A percentile compares a stretch with the other conserved stretches of the same genome.
Evolutionary conservation across 1,139 yeast species (phyloP).

Genomic region (Pichia sp.): DNA sequence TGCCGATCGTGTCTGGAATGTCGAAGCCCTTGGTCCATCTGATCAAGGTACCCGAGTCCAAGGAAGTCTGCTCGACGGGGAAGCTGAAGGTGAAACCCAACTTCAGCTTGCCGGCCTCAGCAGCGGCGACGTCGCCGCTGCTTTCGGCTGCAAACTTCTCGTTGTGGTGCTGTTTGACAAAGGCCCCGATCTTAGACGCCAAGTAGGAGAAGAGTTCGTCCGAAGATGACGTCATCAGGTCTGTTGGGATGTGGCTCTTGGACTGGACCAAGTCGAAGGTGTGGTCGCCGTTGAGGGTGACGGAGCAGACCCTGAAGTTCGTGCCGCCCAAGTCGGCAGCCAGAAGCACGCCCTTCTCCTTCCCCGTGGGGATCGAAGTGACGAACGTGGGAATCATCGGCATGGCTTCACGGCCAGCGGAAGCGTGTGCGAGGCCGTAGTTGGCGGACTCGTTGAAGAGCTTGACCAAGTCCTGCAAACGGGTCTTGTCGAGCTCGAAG

Average conservation of each 20-base stretch:
- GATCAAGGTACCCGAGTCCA: slow-evolving; percentile 70
- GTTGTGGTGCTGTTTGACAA: slow-evolving; percentile 59
- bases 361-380: slow-evolving; percentile 75
- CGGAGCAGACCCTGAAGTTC: slow-evolving; percentile 85
- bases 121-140: slow-evolving; percentile 40
- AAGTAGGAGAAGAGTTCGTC: slow-evolving; percentile 64
- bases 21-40: slow-evolving; percentile 97
- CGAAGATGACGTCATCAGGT: slow-evolving; percentile 54
- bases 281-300: slow-evolving; percentile 72
- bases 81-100: slow-evolving; percentile 91
- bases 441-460: slow-evolving; percentile 60
- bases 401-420: slow-evolving; percentile 37
- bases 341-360: slow-evolving; percentile 67
- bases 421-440: slow-evolving; percentile 48
- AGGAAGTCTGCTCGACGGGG: slow-evolving; percentile 82
- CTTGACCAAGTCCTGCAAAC: slow-evolving; percentile 56
- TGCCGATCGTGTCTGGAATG: slow-evolving; percentile 76
- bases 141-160: slow-evolving; percentile 37
- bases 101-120: slow-evolving; percentile 42
- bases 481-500: slow-evolving; percentile 51
- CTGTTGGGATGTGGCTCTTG: slow-evolving; percentile 70
- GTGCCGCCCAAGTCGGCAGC: slow-evolving; percentile 92
- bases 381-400: slow-evolving; percentile 91
- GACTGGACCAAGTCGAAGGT: slow-evolving; percentile 67
- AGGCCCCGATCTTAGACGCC: slow-evolving; percentile 62